These are phyloP conservation scores for Cairneyella variabilis DNA, from an alignment of 495 filamentous ascomycete genomes.

Conservation along the genomic window DNA sequence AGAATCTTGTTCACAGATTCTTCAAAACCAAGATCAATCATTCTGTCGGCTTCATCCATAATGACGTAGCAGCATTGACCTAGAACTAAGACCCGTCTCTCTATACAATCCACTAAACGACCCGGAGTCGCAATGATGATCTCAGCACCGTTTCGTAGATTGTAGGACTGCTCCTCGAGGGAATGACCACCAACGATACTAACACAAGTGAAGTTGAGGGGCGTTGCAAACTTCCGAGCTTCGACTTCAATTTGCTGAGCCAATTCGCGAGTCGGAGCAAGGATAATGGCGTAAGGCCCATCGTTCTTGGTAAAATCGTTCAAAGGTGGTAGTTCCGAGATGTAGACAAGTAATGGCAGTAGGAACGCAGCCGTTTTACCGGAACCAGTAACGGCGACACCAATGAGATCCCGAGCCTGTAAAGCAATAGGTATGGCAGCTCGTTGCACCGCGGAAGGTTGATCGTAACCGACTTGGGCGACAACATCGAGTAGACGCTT, in stretches of 20 bases:
- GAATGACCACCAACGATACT: slow-evolving; percentile 97
- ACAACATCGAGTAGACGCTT: slow-evolving; percentile 79
- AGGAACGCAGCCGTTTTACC: slow-evolving; percentile 98
- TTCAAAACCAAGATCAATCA: slow-evolving; percentile 99
- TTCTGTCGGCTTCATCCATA: slow-evolving; percentile 95
- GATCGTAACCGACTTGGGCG: slow-evolving; percentile 82
- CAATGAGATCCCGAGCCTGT: slow-evolving; percentile 90
- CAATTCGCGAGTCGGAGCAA: slow-evolving; percentile 97
- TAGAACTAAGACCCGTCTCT: slow-evolving; percentile 86
- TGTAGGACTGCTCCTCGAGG: slow-evolving; percentile 91
- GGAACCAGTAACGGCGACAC: slow-evolving; percentile 97
- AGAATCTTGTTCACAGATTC: slow-evolving; percentile 98
- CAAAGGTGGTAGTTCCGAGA: slow-evolving; percentile 81
- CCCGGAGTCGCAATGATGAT: slow-evolving; percentile 98
- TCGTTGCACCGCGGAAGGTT: slow-evolving; percentile 88
- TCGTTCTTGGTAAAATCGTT: slow-evolving; percentile 90
- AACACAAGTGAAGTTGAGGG: slow-evolving; percentile 91
- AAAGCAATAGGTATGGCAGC: slow-evolving; percentile 95
- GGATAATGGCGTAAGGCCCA: slow-evolving; percentile 92
- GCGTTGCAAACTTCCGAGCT: slow-evolving; percentile 87
- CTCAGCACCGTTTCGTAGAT: slow-evolving; percentile 90
- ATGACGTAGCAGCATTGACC: slow-evolving; percentile 97
- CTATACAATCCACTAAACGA: slow-evolving; percentile 95
- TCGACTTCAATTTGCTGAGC: slow-evolving; percentile 97
- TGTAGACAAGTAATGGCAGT: slow-evolving; percentile 93